These are phyloP conservation scores for Chaetomiaceae sp. DNA, from an alignment of 2,329 filamentous ascomycete genomes.

Conservation along the genomic window DNA sequence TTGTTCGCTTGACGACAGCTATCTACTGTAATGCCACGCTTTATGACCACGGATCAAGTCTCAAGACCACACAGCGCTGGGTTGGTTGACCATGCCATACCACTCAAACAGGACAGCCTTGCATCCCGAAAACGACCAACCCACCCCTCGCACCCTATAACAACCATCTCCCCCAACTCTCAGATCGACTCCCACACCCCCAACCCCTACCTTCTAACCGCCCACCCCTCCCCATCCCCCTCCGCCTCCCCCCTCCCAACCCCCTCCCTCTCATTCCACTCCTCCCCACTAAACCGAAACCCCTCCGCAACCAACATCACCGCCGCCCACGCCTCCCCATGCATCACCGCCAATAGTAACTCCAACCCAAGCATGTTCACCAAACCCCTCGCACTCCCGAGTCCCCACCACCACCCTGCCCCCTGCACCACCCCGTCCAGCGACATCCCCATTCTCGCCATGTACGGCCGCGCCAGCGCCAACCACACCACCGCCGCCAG, in stretches of 20 bases:
- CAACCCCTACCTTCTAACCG: background rate
- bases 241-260: slow-evolving; percentile 5
- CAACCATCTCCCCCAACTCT: no score
- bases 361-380: slow-evolving; percentile 46
- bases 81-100: no score
- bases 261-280: slow-evolving; percentile 24
- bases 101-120: no score
- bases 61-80: background rate
- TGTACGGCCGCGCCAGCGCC: slow-evolving; percentile 39
- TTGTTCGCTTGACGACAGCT: background rate
- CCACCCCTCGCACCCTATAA: no score
- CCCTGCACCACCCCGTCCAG: slow-evolving; percentile 34
- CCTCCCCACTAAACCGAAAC: slow-evolving; percentile 22
- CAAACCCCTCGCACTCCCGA: slow-evolving; percentile 37
- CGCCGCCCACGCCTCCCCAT: slow-evolving; percentile 43
- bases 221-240: background rate
- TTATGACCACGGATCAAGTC: no score
- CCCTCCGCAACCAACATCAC: slow-evolving; percentile 33
- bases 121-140: no score
- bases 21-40: background rate
- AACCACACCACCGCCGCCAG: slow-evolving; percentile 45
- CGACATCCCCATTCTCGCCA: slow-evolving; percentile 33
- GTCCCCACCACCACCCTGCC: slow-evolving; percentile 32
- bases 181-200: no score
- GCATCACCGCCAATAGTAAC: slow-evolving; percentile 41